Conservation (phyloP, 495 filamentous ascomycete species). For the Hypoxylon lenormandii region DNA sequence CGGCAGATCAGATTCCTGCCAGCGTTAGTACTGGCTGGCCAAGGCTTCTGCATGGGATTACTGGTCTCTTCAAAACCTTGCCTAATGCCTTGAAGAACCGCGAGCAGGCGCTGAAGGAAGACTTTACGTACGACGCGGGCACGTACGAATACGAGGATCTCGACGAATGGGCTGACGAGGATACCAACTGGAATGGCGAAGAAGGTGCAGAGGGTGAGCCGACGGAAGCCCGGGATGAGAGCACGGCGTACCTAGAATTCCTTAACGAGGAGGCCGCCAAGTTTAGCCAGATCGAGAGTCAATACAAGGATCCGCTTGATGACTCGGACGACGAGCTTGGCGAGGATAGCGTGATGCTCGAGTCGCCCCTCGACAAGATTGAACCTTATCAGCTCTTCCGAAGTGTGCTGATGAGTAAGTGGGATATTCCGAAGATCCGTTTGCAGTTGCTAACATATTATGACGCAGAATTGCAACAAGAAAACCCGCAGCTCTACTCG, state of each 20-base stretch:
- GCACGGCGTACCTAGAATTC: conserved; percentile 94
- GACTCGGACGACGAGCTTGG: conserved; percentile 88
- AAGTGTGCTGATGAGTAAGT: conserved; percentile 82
- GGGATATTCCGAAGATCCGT: background rate
- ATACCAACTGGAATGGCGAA: conserved; percentile 66
- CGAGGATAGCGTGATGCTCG: conserved; percentile 90
- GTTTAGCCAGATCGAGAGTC: conserved; percentile 67
- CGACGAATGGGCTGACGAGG: conserved; percentile 78
- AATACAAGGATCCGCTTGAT: conserved; percentile 61
- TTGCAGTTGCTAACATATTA: conserved; percentile 42
- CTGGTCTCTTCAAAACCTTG: conserved; percentile 88
- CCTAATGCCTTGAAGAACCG: conserved; percentile 88
- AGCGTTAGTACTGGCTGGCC: conserved; percentile 97
- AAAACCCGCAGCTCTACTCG: conserved; percentile 89
- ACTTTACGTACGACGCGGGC: conserved; percentile 76
- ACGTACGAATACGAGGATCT: conserved; percentile 82
- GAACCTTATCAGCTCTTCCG: conserved; percentile 93
- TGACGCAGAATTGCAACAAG: conserved; percentile 80
- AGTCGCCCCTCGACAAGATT: conserved; percentile 92
- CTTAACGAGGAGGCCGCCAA: conserved; percentile 92
- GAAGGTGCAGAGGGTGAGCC: conserved; percentile 65
- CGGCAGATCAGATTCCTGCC: conserved; percentile 78
- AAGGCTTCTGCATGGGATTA: conserved; percentile 87
- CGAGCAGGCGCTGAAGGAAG: conserved; percentile 91
- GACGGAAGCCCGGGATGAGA: conserved; percentile 84